These are phyloP conservation scores for Phoenix dactylifera DNA, from an alignment of 176 grass and related monocot species.

Conservation along the genomic window DNA sequence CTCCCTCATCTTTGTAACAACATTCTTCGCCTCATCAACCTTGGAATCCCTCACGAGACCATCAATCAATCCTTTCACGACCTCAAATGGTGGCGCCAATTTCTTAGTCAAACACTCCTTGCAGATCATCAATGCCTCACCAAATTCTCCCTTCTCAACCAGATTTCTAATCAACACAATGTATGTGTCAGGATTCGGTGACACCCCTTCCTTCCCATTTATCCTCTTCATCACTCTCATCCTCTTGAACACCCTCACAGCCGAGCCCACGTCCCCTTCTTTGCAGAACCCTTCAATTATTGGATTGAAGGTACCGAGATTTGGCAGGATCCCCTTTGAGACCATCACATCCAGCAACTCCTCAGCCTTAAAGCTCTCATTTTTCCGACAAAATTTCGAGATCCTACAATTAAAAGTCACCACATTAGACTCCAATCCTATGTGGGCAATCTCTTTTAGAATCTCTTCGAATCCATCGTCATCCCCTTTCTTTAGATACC, in stretches of 20 bases:
- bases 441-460: conserved; percentile 41
- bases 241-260: conserved; percentile 56
- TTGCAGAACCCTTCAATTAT: conserved; percentile 71
- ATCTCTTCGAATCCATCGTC: conserved; percentile 45
- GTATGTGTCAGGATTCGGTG: conserved; percentile 40
- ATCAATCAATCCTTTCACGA: conserved; percentile 64
- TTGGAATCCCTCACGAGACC: conserved; percentile 47
- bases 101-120: conserved; percentile 63
- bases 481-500: conserved; percentile 30
- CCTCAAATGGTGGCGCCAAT: conserved; percentile 43
- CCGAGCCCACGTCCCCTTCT: conserved; percentile 37
- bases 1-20: conserved; percentile 53
- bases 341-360: conserved; percentile 72
- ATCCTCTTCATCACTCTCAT: conserved; percentile 73
- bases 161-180: conserved; percentile 45
- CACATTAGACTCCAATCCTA: conserved; percentile 52
- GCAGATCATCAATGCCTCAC: conserved; percentile 48
- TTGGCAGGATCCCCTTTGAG: conserved; percentile 47
- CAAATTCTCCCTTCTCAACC: conserved; percentile 50
- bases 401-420: conserved; percentile 70
- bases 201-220: conserved; percentile 53
- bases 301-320: conserved; percentile 45
- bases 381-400: conserved; percentile 44
- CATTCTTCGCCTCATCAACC: conserved; percentile 46
- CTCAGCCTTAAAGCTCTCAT: conserved; percentile 48